A percentile compares a stretch with the other conserved stretches of the same genome.
Evolutionary conservation across 108 stramenopile genomes (phyloP).

Genomic region (Discostella stelligeroides): DNA sequence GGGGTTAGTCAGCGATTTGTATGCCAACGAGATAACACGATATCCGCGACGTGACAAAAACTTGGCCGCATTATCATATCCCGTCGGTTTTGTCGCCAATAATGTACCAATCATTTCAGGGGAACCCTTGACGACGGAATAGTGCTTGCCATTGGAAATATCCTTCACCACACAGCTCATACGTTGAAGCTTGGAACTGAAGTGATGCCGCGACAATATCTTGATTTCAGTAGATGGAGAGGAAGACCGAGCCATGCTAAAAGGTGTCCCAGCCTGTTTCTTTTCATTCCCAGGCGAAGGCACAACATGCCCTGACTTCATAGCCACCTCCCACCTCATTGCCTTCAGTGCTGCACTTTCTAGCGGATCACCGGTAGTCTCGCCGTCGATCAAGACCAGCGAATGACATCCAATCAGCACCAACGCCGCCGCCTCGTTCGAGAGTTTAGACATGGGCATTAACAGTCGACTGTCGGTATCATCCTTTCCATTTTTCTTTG

Average conservation of each 20-base stretch:
- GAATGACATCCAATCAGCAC: constrained; percentile 94
- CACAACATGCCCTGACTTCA: constrained; percentile 54
- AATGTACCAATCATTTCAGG: constrained; percentile 92
- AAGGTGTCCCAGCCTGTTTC: constrained; percentile 55
- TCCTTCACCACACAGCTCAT: constrained; percentile 94
- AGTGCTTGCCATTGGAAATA: constrained; percentile 49
- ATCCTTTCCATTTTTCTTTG: constrained; percentile 48
- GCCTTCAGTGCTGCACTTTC: constrained; percentile 85
- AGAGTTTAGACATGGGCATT: constrained; percentile 78
- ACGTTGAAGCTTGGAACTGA: constrained; percentile 95
- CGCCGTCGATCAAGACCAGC: constrained; percentile 83
- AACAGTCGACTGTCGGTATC: constrained; percentile 48
- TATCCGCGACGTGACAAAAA: constrained; percentile 81
- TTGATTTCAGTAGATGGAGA: constrained; percentile 58
- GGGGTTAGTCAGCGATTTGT: constrained; percentile 60
- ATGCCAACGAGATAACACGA: constrained; percentile 93
- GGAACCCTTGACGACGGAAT: constrained; percentile 94
- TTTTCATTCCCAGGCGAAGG: constrained; percentile 67
- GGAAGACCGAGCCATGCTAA: constrained; percentile 32
- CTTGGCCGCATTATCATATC: constrained; percentile 77
- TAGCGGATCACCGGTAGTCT: constrained; percentile 90
- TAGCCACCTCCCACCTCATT: constrained; percentile 81
- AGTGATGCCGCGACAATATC: constrained; percentile 93
- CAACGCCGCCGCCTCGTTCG: constrained; percentile 64
- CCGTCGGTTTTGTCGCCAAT: constrained; percentile 65